Base-by-base conservation (phyloP, 768 basidiomycete genomes). In the Cystoderma amianthinum region DNA sequence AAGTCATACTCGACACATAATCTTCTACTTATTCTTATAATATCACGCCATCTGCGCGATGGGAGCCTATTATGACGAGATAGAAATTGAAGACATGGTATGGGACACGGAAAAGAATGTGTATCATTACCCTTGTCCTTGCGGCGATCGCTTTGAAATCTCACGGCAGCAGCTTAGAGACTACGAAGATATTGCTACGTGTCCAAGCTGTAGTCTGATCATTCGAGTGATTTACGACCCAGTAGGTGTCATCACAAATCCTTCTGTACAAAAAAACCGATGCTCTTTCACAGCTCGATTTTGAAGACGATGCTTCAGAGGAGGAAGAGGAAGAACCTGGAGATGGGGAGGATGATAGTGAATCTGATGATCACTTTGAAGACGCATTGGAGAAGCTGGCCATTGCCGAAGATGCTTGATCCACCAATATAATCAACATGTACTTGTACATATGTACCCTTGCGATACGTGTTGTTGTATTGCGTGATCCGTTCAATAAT, bases 121-220 rank as follows among this genome's bases (percentile, higher is more conserved):
- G 3, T 97, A 82, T 55, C 94, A 98, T 69, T 96, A 94, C 60
- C 95, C 94, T 0, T 99, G 93, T 56, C 94, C 95, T 1, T 98
- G 95, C 55, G 95, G 95, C 6, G 95, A 99, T 65, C 82, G 94
- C 32, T 99, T 98, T 65, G 95, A 98, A 62, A 97, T 98, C 49
- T 80, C 85, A 21, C 78, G 85, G 50, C 66, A 68, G 47, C 92
- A 97, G 62, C 78, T 97, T 5, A 76, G 80, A 34, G 70, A 92
- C 49, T 96, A 79, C 42, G 96, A 97, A 53, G 96, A 98, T 58
- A 80, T 94, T 35, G 95, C 94, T 17, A 93, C 78, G 38, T 98
- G 96, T 67, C 96, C 96, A 0, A 94, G 90, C 59, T 99, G 96
- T 53, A 94, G 90, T 48, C 69, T 98, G 17, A 74, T 97, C 22